phyloP scores from a whole-genome alignment of 139 green algal species.

The Zygnema cylindricum region DNA sequence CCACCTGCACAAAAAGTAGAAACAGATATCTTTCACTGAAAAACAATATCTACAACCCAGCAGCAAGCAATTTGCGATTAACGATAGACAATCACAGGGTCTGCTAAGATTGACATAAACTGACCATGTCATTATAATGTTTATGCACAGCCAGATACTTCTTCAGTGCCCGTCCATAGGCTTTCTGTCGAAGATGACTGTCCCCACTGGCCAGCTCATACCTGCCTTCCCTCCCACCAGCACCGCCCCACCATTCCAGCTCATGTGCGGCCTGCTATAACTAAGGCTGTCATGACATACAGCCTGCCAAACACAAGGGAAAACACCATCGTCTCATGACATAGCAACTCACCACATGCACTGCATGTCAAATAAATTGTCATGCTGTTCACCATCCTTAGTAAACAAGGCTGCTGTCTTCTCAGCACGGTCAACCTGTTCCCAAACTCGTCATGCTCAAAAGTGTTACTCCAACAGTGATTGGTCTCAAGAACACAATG shows the following conservation, averaged over 20 bases:
- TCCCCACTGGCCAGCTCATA: slow-evolving; percentile 87
- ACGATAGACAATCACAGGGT: too few species aligned
- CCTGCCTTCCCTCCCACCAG: slow-evolving; percentile 33
- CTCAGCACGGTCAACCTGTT: slow-evolving; percentile 75
- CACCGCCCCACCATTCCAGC: background rate
- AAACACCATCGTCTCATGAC: background rate
- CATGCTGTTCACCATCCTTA: slow-evolving; percentile 76
- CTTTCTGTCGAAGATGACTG: slow-evolving; percentile 64
- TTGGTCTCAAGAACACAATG: too few species aligned
- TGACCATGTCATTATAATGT: slow-evolving; percentile 77
- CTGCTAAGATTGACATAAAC: too few species aligned
- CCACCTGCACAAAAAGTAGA: slow-evolving; percentile 52
- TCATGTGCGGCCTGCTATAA: background rate
- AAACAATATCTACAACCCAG: too few species aligned
- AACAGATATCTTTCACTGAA: background rate
- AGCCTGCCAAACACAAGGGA: background rate
- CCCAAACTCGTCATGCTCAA: too few species aligned
- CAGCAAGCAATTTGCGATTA: background rate
- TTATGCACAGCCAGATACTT: slow-evolving; percentile 78
- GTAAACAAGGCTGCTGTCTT: slow-evolving; percentile 85
- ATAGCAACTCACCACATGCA: slow-evolving; percentile 79
- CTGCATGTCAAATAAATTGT: slow-evolving; percentile 96
- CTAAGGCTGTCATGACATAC: slow-evolving; percentile 1
- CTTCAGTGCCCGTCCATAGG: slow-evolving; percentile 81
- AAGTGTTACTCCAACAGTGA: too few species aligned